Base-by-base conservation (phyloP, 208 protist genomes). In the Leishmania arabica region DNA sequence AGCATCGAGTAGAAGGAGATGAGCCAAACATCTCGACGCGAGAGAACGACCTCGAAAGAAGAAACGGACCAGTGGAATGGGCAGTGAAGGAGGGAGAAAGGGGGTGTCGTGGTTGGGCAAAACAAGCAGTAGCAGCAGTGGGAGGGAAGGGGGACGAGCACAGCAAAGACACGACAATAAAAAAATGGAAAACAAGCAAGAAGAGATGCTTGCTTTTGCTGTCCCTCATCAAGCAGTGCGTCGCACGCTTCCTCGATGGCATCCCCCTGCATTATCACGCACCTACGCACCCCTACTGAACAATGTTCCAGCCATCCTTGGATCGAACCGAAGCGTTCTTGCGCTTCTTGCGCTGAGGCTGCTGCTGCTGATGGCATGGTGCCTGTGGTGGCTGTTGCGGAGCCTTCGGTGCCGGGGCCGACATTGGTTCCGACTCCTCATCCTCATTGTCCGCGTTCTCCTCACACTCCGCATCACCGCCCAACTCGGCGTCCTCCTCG, bases 301-400 rank as follows among this genome's bases (percentile, higher is more conserved):
- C 83, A n/a, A 86, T 84, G 77, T 89, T 94, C 92, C 94, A 97
- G 45, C 94, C 94, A 72, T 90, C 89, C 75, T 84, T 90, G 53
- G 80, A 80, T 72, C 90, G 90, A 24, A 91, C 84, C 66, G 90
- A 94, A 3, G 86, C 85, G 65, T 97, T 97, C 83, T 90, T 93
- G 45, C 83, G 92, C 58, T 88, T 89, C 60, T 90, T 92, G 27
- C 69, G 79, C 64, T 86, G 78, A 34, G 84, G 79, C 40, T 78
- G 60, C 51, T 83, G 80, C 27, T 53, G 40, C 31, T 53, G n/a
- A 68, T 90, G 47, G 58, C 81, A 53, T 40, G 77, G 78, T 15
- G 19, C 53, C 65, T 66, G 54, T 42, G 27, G 45, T 64, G 9
- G 69, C 51, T 75, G 62, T 24, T 80, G 77, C 42, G 56, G 75